phyloP scores from a whole-genome alignment of 2,329 filamentous ascomycete genomes.

The Graphilbum ipis-grandicollis region DNA sequence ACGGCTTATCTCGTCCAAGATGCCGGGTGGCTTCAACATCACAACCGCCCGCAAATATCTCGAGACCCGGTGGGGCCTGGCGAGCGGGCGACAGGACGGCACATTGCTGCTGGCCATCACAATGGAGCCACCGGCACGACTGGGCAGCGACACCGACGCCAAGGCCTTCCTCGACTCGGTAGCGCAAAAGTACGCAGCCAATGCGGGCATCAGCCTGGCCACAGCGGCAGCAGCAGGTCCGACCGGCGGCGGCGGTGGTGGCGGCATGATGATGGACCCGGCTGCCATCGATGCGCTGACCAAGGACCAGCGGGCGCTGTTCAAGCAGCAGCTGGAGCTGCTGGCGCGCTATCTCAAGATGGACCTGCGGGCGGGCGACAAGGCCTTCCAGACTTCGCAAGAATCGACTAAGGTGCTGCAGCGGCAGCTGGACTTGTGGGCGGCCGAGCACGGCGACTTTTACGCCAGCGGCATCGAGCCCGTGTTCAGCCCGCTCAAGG shows the following conservation, averaged over 20 bases:
- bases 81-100: slow-evolving; percentile 74
- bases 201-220: slow-evolving; percentile 69
- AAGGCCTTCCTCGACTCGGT: slow-evolving; percentile 85
- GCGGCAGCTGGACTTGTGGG: slow-evolving; percentile 88
- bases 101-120: slow-evolving; percentile 78
- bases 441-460: slow-evolving; percentile 86
- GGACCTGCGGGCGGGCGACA: slow-evolving; percentile 91
- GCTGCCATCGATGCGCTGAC: slow-evolving; percentile 92
- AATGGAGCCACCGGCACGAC: slow-evolving; percentile 75
- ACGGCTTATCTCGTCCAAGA: slow-evolving; percentile 92
- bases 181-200: slow-evolving; percentile 73
- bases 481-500: slow-evolving; percentile 83
- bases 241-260: slow-evolving; percentile 49
- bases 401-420: slow-evolving; percentile 79
- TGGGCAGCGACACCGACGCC: slow-evolving; percentile 78
- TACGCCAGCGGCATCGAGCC: slow-evolving; percentile 92
- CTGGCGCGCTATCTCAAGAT: slow-evolving; percentile 94
- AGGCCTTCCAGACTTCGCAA: slow-evolving; percentile 70
- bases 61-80: slow-evolving; percentile 84
- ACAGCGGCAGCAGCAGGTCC: slow-evolving; percentile 58
- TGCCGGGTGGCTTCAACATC: slow-evolving; percentile 99
- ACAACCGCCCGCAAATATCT: slow-evolving; percentile 89
- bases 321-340: slow-evolving; percentile 96
- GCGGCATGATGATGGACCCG: slow-evolving; percentile 99
- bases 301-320: slow-evolving; percentile 86